These are phyloP conservation scores for Plasmodium berghei DNA, from an alignment of 169 alveolate species.

Conservation along the genomic window DNA sequence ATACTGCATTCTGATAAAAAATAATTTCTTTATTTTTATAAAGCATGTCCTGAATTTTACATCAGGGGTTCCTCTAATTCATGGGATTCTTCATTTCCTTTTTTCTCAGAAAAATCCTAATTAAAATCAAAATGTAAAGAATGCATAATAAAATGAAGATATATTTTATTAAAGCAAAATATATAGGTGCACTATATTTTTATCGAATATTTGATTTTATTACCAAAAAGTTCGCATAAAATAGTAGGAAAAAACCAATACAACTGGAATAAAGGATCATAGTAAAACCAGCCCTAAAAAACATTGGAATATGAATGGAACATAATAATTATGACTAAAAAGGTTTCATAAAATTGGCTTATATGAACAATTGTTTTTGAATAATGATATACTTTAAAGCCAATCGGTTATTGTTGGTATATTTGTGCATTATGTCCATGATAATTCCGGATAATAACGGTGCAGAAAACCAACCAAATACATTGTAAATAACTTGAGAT, in stretches of 20 bases:
- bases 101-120: conserved; percentile 72
- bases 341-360: neutral
- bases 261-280: conserved; percentile 78
- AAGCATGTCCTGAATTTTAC: neutral
- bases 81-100: conserved; percentile 46
- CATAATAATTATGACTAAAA: neutral
- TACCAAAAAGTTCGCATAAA: conserved; percentile 80
- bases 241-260: conserved; percentile 78
- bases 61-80: conserved; percentile 73
- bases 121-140: neutral
- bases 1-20: conserved; percentile 1
- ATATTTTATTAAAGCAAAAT: neutral
- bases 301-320: conserved; percentile 14
- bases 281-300: conserved; percentile 80
- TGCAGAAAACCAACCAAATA: conserved; percentile 85
- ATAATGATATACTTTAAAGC: conserved; percentile 42
- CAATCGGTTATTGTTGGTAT: conserved; percentile 71
- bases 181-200: neutral
- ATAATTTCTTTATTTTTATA: neutral
- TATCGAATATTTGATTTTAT: neutral
- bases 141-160: neutral
- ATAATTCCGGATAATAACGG: conserved; percentile 81
- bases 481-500: conserved; percentile 80
- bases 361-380: neutral
- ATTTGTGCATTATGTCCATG: conserved; percentile 82